A percentile compares a stretch with the other conserved stretches of the same genome.
These are phyloP conservation scores for Ambrosiella cleistominuta DNA, from an alignment of 2,329 filamentous ascomycete species.

Conservation along the genomic window DNA sequence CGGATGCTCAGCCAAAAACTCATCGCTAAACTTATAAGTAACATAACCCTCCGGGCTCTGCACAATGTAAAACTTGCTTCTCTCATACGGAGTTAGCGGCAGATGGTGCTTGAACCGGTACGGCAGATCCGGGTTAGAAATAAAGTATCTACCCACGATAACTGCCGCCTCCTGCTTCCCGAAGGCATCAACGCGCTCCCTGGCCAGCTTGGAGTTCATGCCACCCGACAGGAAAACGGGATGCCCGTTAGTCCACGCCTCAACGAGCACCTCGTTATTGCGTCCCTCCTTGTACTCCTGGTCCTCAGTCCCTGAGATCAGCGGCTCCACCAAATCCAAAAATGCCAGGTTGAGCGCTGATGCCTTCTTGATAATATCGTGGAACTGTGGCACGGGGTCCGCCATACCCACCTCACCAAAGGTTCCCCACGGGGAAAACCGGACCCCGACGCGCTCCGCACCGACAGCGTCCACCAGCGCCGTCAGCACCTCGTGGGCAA, in stretches of 20 bases:
- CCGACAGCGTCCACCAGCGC: conserved; percentile 27
- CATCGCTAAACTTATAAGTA: conserved; percentile 4
- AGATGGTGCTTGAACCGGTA: conserved; percentile 18
- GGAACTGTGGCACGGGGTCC: conserved; percentile 37
- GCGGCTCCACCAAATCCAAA: conserved; percentile 40
- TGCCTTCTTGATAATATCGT: conserved; percentile 33
- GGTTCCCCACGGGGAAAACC: conserved; percentile 37
- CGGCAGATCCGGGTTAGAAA: conserved; percentile 21
- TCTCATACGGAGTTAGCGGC: conserved; percentile 17
- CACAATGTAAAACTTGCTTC: conserved; percentile 18
- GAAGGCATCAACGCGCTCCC: conserved; percentile 15
- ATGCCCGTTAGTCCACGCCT: conserved; percentile 12
- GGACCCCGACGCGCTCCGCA: conserved; percentile 32
- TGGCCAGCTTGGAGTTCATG: conserved; percentile 17
- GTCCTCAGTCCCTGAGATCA: conserved; percentile 25
- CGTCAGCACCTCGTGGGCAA: conserved; percentile 32
- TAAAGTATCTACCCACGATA: conserved; percentile 21
- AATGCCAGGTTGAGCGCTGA: conserved; percentile 36
- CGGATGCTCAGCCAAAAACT: conserved; percentile 1
- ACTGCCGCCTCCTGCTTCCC: conserved; percentile 17
- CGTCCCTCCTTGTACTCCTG: conserved; percentile 19
- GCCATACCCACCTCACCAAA: conserved; percentile 44
- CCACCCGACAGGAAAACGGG: conserved; percentile 21
- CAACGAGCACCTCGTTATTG: conserved; percentile 15
- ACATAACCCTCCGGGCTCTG: conserved; percentile 13